Base-by-base conservation (phyloP, 192 early-diverging fungal genomes). In the Chytriomyces confervae region DNA sequence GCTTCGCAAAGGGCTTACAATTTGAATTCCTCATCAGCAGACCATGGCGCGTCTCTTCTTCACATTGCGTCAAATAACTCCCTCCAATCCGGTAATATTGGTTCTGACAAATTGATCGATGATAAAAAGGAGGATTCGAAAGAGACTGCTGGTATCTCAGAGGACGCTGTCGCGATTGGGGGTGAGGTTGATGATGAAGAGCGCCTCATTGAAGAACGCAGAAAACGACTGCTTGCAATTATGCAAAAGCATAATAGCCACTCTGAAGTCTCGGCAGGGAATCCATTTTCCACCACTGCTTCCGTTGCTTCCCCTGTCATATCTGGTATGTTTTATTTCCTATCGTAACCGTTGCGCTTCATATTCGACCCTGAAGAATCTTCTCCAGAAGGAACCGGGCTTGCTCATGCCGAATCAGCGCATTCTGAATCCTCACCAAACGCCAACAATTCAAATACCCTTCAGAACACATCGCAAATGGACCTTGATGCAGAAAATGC, bases 131-230 rank as follows among this genome's bases (percentile, higher is more conserved):
- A 36, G 13, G 47, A 13, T 8, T 10, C 24, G 48, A 50, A 7
- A 7, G 60, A 44, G 13, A 3, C 44, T 8, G 3, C 63, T 60
- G 8, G 10, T 11, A 27, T 9, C 64, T 24, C 49, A 13, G 50
- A 60, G 20, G 62, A 50, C 18, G 67, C 8, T 0, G 18, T 77
- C 18, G 27, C 11, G 43, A 43, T 45, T 29, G 18, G 45, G 27
- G 61, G 71, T 23, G 75, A 86, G 9, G 89, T 93, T 60, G 89
- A 88, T 27, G 93, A 95, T 48, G 93, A 95, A 77, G 90, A 94
- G 69, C 83, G 87, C 61, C 68, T 94, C 66, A 91, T 97, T 72
- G 94, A 96, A 77, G 95, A 95, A 85, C 89, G 95, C 7, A 88
- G 95, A 48, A 91, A 88, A 75, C 88, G 92, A 36, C 86, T 94